phyloP scores from a whole-genome alignment of 257 asterid genomes.

The Forsythia suspensa region DNA sequence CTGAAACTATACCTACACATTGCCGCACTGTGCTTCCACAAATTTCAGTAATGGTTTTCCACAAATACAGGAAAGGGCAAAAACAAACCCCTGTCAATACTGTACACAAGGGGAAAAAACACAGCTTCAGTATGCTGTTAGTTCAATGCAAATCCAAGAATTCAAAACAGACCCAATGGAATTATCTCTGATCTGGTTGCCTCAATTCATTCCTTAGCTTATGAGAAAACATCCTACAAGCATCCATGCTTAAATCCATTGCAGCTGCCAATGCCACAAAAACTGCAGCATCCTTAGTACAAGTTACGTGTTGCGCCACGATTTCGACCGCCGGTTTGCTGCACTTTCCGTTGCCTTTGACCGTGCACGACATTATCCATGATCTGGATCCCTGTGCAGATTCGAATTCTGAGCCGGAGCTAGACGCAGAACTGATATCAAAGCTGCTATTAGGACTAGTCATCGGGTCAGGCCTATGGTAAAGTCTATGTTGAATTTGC shows the following conservation, averaged over 20 bases:
- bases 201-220: slow-evolving; percentile 83
- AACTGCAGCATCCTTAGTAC: slow-evolving; percentile 96
- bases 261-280: slow-evolving; percentile 97
- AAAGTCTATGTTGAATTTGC: slow-evolving; percentile 70
- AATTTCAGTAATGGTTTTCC: no score
- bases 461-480: slow-evolving; percentile 74
- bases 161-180: background rate
- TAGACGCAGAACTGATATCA: slow-evolving; percentile 61
- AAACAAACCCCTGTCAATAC: slow-evolving; percentile 38
- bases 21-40: no score
- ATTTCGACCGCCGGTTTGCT: slow-evolving; percentile 88
- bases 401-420: slow-evolving; percentile 61
- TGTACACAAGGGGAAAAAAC: slow-evolving; percentile 46
- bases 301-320: slow-evolving; percentile 85
- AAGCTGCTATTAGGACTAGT: slow-evolving; percentile 89
- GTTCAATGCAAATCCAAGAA: slow-evolving; percentile 22
- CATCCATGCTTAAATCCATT: slow-evolving; percentile 90
- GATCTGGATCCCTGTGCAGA: slow-evolving; percentile 71
- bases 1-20: no score
- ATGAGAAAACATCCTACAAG: slow-evolving; percentile 70
- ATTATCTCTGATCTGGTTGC: slow-evolving; percentile 52
- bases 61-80: slow-evolving; percentile 17
- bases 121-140: slow-evolving; percentile 16
- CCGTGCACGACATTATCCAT: slow-evolving; percentile 92
- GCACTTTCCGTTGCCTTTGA: slow-evolving; percentile 65